Base-by-base conservation (phyloP, 805 yeast genomes). In the Wickerhamiella azyma region DNA sequence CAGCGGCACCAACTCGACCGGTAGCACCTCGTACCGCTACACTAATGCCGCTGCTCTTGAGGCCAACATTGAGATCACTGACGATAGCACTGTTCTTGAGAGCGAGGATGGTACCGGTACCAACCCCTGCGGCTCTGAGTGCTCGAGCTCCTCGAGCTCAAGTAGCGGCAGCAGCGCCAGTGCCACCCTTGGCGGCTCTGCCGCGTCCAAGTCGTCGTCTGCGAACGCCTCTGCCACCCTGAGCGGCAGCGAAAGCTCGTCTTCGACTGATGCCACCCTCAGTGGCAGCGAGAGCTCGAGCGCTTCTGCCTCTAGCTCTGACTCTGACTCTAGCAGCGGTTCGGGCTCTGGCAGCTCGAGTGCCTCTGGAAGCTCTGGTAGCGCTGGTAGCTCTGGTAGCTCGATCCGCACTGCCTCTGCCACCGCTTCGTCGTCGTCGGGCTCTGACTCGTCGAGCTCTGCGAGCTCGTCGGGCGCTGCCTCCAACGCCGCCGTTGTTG, bases 21-120 rank as follows among this genome's bases (percentile, higher is more conserved):
- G 79, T 41, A 60, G 71, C 42, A 61, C 57, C 39, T 66, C 81
- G 0, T 79, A 80, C 58, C 62, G 67, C 17, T 83, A 69, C 67
- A 75, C 76, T 38, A 68, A 60, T 56, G 69, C 67, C 55, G 65
- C 72, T n/a, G 64, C 56, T 10, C 39, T 52, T 29, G 66, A 68
- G 39, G 72, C 69, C 39, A 64, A 66, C 45, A 66, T 88, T 39
- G 69, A 68, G 56, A 69, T 86, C 56, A 74, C 88, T 16, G 75
- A 80, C 58, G 74, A 76, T 42, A 66, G 67, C 55, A 74, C 86
- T 5, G 64, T 71, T 56, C 64, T 86, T 49, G 81, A 76, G 11
- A 69, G 75, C 37, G 57, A 61, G n/a, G 77, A 71, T 26, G 83
- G 78, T 26, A 67, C 79, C 26, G 96, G 96, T 9, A 65, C 75